Evolutionary conservation across 169 alveolate species (phyloP), one percentile per base, ranked within the genome.

Genomic region (Plasmodium gallinaceum): DNA sequence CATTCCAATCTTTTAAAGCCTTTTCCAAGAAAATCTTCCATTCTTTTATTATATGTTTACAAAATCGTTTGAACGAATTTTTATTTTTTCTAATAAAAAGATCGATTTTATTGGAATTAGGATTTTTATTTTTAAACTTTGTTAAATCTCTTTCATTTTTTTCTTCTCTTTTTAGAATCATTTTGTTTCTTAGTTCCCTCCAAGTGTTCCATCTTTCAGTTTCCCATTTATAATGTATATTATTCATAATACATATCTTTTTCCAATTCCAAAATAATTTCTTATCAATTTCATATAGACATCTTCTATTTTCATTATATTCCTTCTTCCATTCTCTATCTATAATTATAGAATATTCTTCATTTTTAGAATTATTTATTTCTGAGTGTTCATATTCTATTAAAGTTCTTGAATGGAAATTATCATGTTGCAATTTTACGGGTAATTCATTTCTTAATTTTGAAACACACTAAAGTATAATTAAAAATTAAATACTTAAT

Each of bases 191-290:
- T 39, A 22, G 8, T 2, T 51, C 52, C 7, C 46, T 51, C 24
- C 37, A 71, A 1, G n/a, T 71, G 5, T 7, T 20, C 83, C 83
- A 71, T 5, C 9, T 22, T 22, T 48, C 83, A 45, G 20, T 71
- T 14, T 48, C 83, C 65, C 62, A 48, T 7, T 45, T 24, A 22
- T 20, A 48, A 37, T 71, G 7, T 71, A 71, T 45, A 20, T 71
- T 71, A 39, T 71, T 45, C 37, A 20, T 71, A 46, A 18, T 9
- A 54, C 69, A 71, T 7, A 48, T 24, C 37, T 20, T 71, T 71
- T 45, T 71, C 16, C 45, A 71, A 18, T 71, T 65, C 83, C 83
- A 71, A 22, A 71, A 71, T 22, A 58, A 45, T 12, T 71, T 46
- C 48, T 71, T 71, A 71, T 26, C 20, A 7, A 71, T 48, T 7